Percentiles rank a stretch among this genome's conserved stretches.
These are phyloP conservation scores for Coffea humblotiana DNA, from an alignment of 305 asterid genomes.

Conservation along the genomic window DNA sequence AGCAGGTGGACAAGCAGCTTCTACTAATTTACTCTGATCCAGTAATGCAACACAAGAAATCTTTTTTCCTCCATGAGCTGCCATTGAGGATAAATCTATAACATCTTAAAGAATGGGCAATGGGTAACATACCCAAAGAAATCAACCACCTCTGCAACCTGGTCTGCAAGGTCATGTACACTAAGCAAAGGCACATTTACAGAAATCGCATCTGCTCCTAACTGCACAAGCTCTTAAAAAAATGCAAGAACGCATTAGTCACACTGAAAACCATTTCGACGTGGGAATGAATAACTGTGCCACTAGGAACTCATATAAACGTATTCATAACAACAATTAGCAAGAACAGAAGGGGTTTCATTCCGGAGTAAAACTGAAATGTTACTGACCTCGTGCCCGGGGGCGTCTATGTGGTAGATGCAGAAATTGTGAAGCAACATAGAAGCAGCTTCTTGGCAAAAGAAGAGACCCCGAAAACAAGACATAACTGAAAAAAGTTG, in stretches of 20 bases:
- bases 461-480: slow-evolving; percentile 71
- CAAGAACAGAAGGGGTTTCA: not conserved
- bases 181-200: slow-evolving; percentile 57
- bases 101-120: not conserved
- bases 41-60: not conserved
- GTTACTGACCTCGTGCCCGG: slow-evolving; percentile 75
- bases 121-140: slow-evolving; percentile 54
- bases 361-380: not conserved
- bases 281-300: not conserved
- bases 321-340: slow-evolving; percentile 9
- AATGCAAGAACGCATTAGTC: slow-evolving; percentile 12
- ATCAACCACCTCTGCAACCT: slow-evolving; percentile 76
- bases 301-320: not conserved
- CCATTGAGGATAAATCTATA: no score
- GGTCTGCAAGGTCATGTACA: slow-evolving; percentile 80
- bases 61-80: not conserved
- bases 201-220: slow-evolving; percentile 60
- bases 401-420: slow-evolving; percentile 74
- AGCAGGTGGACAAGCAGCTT: not conserved
- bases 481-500: slow-evolving; percentile 47
- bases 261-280: not conserved
- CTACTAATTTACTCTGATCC: not conserved
- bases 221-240: slow-evolving; percentile 52
- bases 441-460: slow-evolving; percentile 67
- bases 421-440: slow-evolving; percentile 82